These are phyloP conservation scores for Quambalaria eucalypti DNA, from an alignment of 1,284 basidiomycete genomes.

Conservation along the genomic window DNA sequence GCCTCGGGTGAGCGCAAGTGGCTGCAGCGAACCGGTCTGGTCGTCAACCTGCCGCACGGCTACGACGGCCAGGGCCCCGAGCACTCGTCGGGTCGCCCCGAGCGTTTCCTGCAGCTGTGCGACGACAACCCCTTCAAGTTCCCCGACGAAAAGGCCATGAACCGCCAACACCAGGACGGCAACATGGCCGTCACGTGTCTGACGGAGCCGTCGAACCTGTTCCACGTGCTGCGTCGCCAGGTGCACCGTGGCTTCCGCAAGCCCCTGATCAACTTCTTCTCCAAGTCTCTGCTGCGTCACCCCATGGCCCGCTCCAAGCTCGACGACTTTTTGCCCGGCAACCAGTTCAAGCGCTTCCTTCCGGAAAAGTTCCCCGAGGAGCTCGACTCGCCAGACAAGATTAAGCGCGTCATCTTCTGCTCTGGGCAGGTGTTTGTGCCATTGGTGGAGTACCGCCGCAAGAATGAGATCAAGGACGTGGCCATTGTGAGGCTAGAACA, in stretches of 20 bases:
- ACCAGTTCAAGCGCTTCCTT: slow-evolving; percentile 83
- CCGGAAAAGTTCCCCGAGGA: slow-evolving; percentile 68
- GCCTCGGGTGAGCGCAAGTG: slow-evolving; percentile 96
- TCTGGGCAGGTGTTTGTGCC: slow-evolving; percentile 85
- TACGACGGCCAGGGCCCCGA: slow-evolving; percentile 99
- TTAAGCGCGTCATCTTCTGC: slow-evolving; percentile 74
- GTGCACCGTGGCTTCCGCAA: slow-evolving; percentile 47
- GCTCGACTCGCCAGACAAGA: slow-evolving; percentile 60
- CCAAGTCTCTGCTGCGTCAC: slow-evolving; percentile 87
- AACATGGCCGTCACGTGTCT: slow-evolving; percentile 98
- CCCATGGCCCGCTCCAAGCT: slow-evolving; percentile 78
- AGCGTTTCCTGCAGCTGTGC: slow-evolving; percentile 94
- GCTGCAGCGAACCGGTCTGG: slow-evolving; percentile 87
- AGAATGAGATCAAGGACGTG: slow-evolving; percentile 63
- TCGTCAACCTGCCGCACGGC: slow-evolving; percentile 78
- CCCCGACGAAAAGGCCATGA: slow-evolving; percentile 79
- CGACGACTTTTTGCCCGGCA: slow-evolving; percentile 78
- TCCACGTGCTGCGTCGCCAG: slow-evolving; percentile 47
- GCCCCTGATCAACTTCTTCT: slow-evolving; percentile 75
- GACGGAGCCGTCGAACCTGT: slow-evolving; percentile 53
- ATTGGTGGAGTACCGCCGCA: slow-evolving; percentile 55
- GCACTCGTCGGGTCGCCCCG: slow-evolving; percentile 90
- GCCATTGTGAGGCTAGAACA: slow-evolving; percentile 92
- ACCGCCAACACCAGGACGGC: slow-evolving; percentile 94
- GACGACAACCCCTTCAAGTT: slow-evolving; percentile 91